Conservation (phyloP, 2,329 filamentous ascomycete genomes). For the Colletotrichum salicis region DNA sequence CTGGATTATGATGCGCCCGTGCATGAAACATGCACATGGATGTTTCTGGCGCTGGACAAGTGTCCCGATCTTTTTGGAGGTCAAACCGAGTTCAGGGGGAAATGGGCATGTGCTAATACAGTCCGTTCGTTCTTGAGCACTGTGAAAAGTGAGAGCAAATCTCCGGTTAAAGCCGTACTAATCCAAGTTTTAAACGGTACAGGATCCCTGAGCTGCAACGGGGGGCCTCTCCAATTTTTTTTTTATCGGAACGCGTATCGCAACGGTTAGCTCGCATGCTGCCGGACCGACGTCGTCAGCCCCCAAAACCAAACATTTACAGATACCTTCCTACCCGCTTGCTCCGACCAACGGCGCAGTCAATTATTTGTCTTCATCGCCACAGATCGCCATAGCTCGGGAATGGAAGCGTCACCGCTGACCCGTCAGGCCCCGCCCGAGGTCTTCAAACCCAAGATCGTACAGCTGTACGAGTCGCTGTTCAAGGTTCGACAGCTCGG, state of each 20-base stretch:
- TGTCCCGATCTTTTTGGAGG: slow-evolving; percentile 10
- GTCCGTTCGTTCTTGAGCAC: background rate
- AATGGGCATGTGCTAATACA: background rate
- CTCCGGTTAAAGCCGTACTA: accelerated
- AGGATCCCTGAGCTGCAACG: background rate
- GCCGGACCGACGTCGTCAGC: background rate
- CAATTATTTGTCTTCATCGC: background rate
- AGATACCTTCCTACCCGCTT: background rate
- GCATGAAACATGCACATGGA: slow-evolving; percentile 10
- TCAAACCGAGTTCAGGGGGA: background rate
- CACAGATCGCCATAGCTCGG: background rate
- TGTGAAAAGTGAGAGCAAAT: too few species aligned
- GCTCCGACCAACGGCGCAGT: background rate
- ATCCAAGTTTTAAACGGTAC: accelerated
- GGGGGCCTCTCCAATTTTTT: background rate
- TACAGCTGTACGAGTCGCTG: slow-evolving; percentile 85
- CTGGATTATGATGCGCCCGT: background rate
- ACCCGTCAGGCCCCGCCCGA: slow-evolving; percentile 92
- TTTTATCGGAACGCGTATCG: slow-evolving; percentile 29
- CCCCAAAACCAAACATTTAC: background rate
- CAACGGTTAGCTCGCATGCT: slow-evolving; percentile 5
- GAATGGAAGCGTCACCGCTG: slow-evolving; percentile 90
- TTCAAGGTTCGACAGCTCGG: slow-evolving; percentile 70
- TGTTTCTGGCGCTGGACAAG: slow-evolving; percentile 1
- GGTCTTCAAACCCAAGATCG: slow-evolving; percentile 93